Conservation (phyloP, 2,329 filamentous ascomycete genomes). For the Nigrospora osmanthi region DNA sequence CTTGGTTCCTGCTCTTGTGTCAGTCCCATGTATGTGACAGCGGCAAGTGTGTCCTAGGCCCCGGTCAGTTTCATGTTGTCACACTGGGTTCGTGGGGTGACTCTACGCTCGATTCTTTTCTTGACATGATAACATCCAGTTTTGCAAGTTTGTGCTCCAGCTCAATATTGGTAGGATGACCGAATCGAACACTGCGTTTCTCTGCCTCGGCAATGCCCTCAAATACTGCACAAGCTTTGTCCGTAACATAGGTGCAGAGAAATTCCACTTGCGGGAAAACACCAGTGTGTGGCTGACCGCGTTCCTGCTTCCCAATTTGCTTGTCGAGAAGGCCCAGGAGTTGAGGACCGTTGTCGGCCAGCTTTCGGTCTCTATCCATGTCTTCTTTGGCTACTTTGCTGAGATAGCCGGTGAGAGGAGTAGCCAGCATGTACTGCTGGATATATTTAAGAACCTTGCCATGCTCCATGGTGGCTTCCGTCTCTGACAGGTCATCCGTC, state of each 20-base stretch:
- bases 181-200: conserved; percentile 60
- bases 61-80: conserved; percentile 6
- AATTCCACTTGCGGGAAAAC: conserved; percentile 56
- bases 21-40: conserved; percentile 32
- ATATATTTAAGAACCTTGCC: conserved; percentile 71
- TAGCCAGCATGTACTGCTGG: conserved; percentile 57
- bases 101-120: neutral
- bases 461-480: conserved; percentile 69
- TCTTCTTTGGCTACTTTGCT: conserved; percentile 40
- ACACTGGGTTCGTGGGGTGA: neutral
- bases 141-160: conserved; percentile 36
- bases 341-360: conserved; percentile 33
- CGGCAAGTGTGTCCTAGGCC: conserved; percentile 23
- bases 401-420: conserved; percentile 57
- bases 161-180: conserved; percentile 40
- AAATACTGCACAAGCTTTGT: conserved; percentile 55
- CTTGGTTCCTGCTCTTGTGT: conserved; percentile 26
- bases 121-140: conserved; percentile 51
- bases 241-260: conserved; percentile 49
- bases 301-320: conserved; percentile 39
- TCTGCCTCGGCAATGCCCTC: conserved; percentile 62
- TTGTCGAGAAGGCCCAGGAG: conserved; percentile 41
- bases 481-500: conserved; percentile 67
- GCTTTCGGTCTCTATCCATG: conserved; percentile 36
- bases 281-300: conserved; percentile 36